Evolutionary conservation across 345 rosid species (phyloP), one percentile per base, ranked within the genome.

Genomic region (Aurinia saxatilis): DNA sequence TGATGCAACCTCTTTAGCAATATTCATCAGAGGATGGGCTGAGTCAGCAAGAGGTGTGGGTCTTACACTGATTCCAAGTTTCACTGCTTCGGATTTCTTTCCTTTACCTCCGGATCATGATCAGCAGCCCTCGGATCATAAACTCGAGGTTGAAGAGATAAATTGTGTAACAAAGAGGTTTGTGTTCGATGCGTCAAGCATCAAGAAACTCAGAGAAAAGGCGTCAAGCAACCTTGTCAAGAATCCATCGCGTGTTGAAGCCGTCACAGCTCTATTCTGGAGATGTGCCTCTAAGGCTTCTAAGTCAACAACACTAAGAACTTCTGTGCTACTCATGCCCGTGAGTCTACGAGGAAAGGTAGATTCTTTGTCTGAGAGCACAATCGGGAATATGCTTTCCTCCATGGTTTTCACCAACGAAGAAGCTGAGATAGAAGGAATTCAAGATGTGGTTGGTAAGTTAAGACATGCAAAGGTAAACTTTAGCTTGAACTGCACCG

Each of bases 21-120:
- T 73, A 4, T 79, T 85, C 46, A 74, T 82, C 29, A 77, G 55
- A 40, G 63, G 73, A 25, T 77, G 80, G 84, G 59, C 81, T 2
- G 72, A 78, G 8, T 19, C 45, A 0, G 54, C 83, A 6, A 66
- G 50, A 3, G 63, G 66, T 7, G 40, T 61, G 0, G 17, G 13
- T 5, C 53, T 51, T 18, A 37, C 72, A 14, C 27, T 21, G 35
- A 3, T 55, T 63, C 82, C 80, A 3, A 56, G 65, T 21, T 80
- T 82, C 66, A 50, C 40, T 1, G 76, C 73, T 11, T 68, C 77
- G 0, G 48, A 66, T 5, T 27, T 67, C 8, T 82, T 82, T 60
- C 84, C 69, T 23, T 17, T 23, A 51, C 51, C 44, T 34, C 13
- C 7, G n/a, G n/a, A n/a, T 45, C 35, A 6, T 65, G 18, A 7